These are phyloP conservation scores for Starmerella ratchasimensis DNA, from an alignment of 805 yeast species.

Conservation along the genomic window DNA sequence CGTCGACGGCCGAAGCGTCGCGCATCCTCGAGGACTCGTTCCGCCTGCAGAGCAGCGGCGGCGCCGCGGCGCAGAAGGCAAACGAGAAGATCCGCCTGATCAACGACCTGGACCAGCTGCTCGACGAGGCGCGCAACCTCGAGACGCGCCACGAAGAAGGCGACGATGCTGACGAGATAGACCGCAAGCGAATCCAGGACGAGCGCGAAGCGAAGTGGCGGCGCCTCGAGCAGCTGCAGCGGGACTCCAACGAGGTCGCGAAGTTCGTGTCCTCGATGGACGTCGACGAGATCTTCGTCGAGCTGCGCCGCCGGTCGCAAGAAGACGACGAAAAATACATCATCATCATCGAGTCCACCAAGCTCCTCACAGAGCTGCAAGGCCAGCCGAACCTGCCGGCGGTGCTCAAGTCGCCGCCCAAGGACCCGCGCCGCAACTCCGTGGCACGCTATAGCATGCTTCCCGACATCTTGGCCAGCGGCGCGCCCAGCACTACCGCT, in stretches of 20 bases:
- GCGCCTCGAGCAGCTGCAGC: conserved; percentile 56
- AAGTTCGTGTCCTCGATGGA: conserved; percentile 23
- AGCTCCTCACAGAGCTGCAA: conserved; percentile 9
- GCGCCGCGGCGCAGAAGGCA: background rate
- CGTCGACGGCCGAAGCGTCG: too few species aligned
- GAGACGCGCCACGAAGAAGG: conserved; percentile 62
- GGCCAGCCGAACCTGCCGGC: conserved; percentile 11
- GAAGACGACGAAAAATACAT: conserved; percentile 7
- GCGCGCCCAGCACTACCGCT: background rate
- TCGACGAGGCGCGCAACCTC: conserved; percentile 35
- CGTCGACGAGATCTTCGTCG: conserved; percentile 15
- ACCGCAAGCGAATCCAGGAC: conserved; percentile 4
- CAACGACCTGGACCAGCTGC: conserved; percentile 31
- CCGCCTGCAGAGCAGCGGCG: background rate
- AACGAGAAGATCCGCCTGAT: conserved; percentile 17
- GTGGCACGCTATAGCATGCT: background rate
- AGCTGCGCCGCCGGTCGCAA: conserved; percentile 15
- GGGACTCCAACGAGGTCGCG: conserved; percentile 49
- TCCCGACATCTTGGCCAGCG: background rate
- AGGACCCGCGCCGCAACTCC: too few species aligned
- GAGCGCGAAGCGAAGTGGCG: conserved; percentile 38
- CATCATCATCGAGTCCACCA: conserved; percentile 5
- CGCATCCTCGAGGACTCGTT: too few species aligned
- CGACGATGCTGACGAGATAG: conserved; percentile 56
- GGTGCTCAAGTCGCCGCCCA: conserved; percentile 12